Conservation (phyloP, 78 protist genomes). For the Dictyostelium purpureum region DNA sequence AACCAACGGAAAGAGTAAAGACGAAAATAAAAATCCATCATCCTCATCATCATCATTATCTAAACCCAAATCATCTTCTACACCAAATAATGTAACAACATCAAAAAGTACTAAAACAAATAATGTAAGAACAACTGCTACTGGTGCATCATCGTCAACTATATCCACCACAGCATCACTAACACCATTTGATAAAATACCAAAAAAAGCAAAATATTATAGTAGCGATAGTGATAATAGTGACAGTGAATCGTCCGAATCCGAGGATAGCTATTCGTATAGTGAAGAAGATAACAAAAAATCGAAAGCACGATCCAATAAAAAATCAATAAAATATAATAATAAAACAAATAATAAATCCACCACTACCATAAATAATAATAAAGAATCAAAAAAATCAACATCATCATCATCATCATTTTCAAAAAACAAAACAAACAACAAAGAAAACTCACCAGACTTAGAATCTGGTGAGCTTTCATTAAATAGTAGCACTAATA, state of each 20-base stretch:
- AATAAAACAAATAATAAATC: background rate
- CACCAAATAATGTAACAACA: background rate
- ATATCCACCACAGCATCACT: background rate
- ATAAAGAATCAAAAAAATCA: background rate
- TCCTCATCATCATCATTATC: background rate
- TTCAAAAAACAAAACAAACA: conserved; percentile 10
- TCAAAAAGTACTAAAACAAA: background rate
- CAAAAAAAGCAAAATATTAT: background rate
- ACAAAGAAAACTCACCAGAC: too few species aligned
- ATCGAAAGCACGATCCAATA: background rate
- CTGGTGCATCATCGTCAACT: background rate
- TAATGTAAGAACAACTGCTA: background rate
- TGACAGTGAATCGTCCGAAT: background rate
- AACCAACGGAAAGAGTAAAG: too few species aligned
- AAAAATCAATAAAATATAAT: background rate
- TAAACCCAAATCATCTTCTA: background rate
- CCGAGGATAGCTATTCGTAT: background rate
- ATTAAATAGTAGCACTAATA: too few species aligned
- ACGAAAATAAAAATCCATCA: too few species aligned
- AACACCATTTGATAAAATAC: background rate
- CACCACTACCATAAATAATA: background rate
- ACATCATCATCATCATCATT: background rate
- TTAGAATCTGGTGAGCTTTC: too few species aligned
- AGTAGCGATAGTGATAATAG: conserved; percentile 2
- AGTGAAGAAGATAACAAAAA: background rate